Base-by-base conservation (phyloP, 768 basidiomycete species). In the Rhodosporidiobolus odoratus region DNA sequence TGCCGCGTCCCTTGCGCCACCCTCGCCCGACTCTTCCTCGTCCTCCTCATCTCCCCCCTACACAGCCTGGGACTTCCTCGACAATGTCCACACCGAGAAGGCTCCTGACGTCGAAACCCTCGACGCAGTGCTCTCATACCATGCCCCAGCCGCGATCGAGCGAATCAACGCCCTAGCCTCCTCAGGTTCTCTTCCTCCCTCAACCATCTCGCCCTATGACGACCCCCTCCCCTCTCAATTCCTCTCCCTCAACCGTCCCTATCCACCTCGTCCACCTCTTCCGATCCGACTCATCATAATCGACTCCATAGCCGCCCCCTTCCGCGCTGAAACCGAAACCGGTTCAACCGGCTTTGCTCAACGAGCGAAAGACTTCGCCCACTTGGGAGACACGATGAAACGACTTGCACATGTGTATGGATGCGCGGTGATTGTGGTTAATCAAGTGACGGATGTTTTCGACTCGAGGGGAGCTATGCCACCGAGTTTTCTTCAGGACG, bases 361-460 rank as follows among this genome's bases (percentile, higher is more conserved):
- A 63, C 87, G 96, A 32, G 86, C 92, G 7, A 84, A 85, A 71
- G 84, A 85, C 70, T 82, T 98, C 37, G 82, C 84, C 10, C 82
- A 85, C 62, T 84, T 95, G 47, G 87, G 91, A 0, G 81, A 83
- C 25, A 81, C 84, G 48, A 84, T 98, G 8, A 92, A 94, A 79
- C 74, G 79, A 10, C 81, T 97, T 32, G 91, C 91, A 0, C 81
- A 80, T 74, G 81, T 81, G 64, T 82, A 89, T 76, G 80, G 82
- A 38, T 78, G 94, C 32, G 90, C 90, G 0, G 82, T 98, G 30
- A 79, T 97, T 32, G 86, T 96, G 58, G 80, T 98, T 61, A 97
- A 97, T 80, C 91, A 94, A 79, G 92, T 94, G 9, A 83, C 86
- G 23, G 92, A 94, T 77, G 86, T 85, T n/a, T 88, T 91, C 69